A percentile compares a stretch with the other conserved stretches of the same genome.
Evolutionary conservation across 148 eudicot genomes (phyloP).

Genomic region (Amaranthus cruentus): DNA sequence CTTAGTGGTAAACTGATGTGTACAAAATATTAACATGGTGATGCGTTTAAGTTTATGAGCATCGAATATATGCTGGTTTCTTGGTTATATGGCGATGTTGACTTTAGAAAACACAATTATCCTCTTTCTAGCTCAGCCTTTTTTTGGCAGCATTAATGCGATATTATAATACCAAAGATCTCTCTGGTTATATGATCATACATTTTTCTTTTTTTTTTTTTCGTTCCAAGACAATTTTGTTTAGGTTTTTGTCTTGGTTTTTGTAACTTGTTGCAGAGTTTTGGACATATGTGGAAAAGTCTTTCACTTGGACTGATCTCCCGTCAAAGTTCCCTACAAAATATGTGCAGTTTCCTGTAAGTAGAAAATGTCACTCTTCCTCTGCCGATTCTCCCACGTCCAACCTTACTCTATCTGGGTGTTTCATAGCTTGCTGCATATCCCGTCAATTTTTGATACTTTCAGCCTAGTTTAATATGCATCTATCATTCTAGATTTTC

Average conservation of each 20-base stretch:
- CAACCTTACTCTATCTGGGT: neutral
- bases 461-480: slow-evolving; percentile 1
- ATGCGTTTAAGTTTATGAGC: too few relatives aligned
- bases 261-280: slow-evolving; percentile 54
- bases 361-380: slow-evolving; percentile 19
- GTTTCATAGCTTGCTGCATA: neutral
- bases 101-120: too few relatives aligned
- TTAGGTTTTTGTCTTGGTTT: neutral
- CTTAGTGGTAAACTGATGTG: too few relatives aligned
- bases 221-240: neutral
- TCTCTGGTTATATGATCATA: too few relatives aligned
- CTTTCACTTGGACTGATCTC: slow-evolving; percentile 93
- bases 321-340: slow-evolving; percentile 97
- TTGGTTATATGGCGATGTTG: too few relatives aligned
- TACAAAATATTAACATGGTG: too few relatives aligned
- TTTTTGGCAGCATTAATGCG: too few relatives aligned
- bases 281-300: slow-evolving; percentile 93
- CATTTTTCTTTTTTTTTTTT: neutral
- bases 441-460: neutral
- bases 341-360: slow-evolving; percentile 96
- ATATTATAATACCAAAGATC: too few relatives aligned
- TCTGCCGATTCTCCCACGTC: neutral
- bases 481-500: slow-evolving; percentile 44
- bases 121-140: too few relatives aligned
- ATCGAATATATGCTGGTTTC: too few relatives aligned